Evolutionary conservation across 2,329 filamentous ascomycete species (phyloP), one percentile per base, ranked within the genome.

Genomic region (Calcarisporium arbuscula): DNA sequence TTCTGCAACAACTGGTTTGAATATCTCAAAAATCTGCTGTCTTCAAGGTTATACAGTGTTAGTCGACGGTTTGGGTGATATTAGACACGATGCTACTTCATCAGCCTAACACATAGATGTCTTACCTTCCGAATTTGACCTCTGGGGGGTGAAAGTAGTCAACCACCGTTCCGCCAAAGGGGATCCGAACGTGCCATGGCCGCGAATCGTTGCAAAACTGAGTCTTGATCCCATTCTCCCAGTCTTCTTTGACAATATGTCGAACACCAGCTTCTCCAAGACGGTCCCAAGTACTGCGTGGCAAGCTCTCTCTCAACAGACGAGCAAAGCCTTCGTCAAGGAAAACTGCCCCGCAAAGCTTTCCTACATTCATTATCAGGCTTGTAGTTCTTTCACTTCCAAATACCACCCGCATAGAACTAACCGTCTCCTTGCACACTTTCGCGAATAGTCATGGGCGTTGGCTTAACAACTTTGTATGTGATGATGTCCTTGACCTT

Each of bases 261-360:
- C 28, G 32, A 4, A 50, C 18, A 1, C 37, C 28, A 7, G 22
- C n/a, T 16, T 14, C 19, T 1, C 17, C 40, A 0, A 50, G 23
- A 0, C 23, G 34, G 0, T 27, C 1, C 50, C 50, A 56, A 0
- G 36, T 14, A 0, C 12, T 1, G 0, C 6, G 4, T 0, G 37
- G 5, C 0, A 62, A 12, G 7, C 53, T 58, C 0, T 4, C 4
- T 19, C 50, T 42, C 4, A 68, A 38, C 1, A 61, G 32, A 0
- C 35, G 0, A 1, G 51, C 1, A n/a, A 68, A 68, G 0, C 26
- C 36, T 4, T 67, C 51, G 19, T 68, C 62, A 0, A 68, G 48
- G 10, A 67, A 65, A 0, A 64, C 45, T 0, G 49, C 61, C 1
- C 65, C 64, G 3, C 60, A 65, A 0, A 68, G 44, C 0, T 20